phyloP scores from a whole-genome alignment of 1,139 yeast genomes.

The Candida tropicalis region DNA sequence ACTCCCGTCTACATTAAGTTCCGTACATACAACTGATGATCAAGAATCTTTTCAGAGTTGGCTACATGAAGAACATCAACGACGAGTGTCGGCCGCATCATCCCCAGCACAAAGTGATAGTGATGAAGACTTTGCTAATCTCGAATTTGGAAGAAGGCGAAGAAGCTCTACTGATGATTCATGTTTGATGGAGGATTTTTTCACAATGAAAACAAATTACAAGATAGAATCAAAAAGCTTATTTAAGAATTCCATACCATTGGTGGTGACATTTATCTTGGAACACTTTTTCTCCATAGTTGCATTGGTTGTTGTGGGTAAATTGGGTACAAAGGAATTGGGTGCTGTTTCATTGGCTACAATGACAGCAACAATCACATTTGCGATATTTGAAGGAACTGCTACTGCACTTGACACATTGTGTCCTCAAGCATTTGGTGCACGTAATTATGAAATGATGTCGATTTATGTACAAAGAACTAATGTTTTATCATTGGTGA shows the following conservation, averaged over 20 bases:
- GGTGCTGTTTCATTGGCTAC: conserved; percentile 86
- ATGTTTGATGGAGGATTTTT: conserved; percentile 27
- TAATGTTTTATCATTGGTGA: conserved; percentile 53
- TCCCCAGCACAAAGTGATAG: conserved; percentile 29
- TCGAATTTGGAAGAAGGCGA: conserved; percentile 19
- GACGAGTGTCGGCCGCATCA: conserved; percentile 47
- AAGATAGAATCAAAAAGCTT: conserved; percentile 51
- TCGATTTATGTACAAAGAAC: conserved; percentile 69
- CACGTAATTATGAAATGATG: conserved; percentile 62
- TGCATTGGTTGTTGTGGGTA: conserved; percentile 72
- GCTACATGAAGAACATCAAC: conserved; percentile 69
- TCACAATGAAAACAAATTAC: conserved; percentile 47
- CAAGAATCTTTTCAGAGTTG: conserved; percentile 58
- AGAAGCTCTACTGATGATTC: conserved; percentile 5
- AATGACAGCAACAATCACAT: conserved; percentile 84
- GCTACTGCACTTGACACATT: conserved; percentile 86
- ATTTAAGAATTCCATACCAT: conserved; percentile 60
- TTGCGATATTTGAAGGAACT: conserved; percentile 85
- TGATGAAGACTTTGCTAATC: conserved; percentile 22
- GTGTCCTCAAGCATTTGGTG: conserved; percentile 83
- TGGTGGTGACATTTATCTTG: conserved; percentile 65
- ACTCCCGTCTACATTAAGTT: conserved; percentile 62
- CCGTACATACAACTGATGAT: conserved; percentile 51
- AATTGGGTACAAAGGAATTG: conserved; percentile 67
- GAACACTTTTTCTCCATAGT: conserved; percentile 76